Evolutionary conservation across 2,329 filamentous ascomycete species (phyloP).

Genomic region (Zymoseptoria crescenta): DNA sequence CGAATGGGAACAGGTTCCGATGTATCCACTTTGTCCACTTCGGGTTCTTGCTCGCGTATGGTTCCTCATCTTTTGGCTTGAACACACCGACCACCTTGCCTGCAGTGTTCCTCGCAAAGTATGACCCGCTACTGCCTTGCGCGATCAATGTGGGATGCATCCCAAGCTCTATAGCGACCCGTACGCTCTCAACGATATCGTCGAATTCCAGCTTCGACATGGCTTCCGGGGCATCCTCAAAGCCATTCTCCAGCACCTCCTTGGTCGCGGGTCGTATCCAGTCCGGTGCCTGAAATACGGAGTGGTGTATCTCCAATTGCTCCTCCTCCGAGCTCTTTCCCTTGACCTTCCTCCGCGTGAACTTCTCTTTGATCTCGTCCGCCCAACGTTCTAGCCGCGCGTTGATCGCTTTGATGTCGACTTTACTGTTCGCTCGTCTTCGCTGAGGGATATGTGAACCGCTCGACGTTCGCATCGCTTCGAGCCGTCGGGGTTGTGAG

Average conservation of each 20-base stretch:
- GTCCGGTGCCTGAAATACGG: slow-evolving; percentile 89
- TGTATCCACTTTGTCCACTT: slow-evolving; percentile 99
- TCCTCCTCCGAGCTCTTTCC: slow-evolving; percentile 71
- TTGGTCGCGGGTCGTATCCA: slow-evolving; percentile 72
- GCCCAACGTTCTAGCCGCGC: slow-evolving; percentile 92
- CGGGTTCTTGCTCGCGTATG: slow-evolving; percentile 90
- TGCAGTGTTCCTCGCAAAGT: slow-evolving; percentile 85
- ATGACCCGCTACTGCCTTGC: slow-evolving; percentile 94
- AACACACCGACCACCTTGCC: slow-evolving; percentile 97
- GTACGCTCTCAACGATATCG: slow-evolving; percentile 80
- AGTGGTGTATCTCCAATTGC: slow-evolving; percentile 90
- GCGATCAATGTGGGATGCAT: slow-evolving; percentile 93
- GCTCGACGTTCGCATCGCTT: slow-evolving; percentile 37
- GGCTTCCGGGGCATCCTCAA: slow-evolving; percentile 42
- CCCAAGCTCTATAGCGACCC: slow-evolving; percentile 78
- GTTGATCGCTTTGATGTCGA: slow-evolving; percentile 98
- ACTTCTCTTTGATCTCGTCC: slow-evolving; percentile 93
- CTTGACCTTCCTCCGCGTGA: slow-evolving; percentile 76
- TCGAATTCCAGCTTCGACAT: slow-evolving; percentile 81
- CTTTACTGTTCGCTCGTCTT: slow-evolving; percentile 70
- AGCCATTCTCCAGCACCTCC: slow-evolving; percentile 57
- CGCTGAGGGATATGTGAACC: slow-evolving; percentile 36
- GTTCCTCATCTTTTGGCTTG: slow-evolving; percentile 98
- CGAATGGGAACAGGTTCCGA: slow-evolving; percentile 92
- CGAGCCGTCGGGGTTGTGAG: slow-evolving; percentile 38